phyloP scores from a whole-genome alignment of 169 alveolate species.

The Plasmodium blacklocki region DNA sequence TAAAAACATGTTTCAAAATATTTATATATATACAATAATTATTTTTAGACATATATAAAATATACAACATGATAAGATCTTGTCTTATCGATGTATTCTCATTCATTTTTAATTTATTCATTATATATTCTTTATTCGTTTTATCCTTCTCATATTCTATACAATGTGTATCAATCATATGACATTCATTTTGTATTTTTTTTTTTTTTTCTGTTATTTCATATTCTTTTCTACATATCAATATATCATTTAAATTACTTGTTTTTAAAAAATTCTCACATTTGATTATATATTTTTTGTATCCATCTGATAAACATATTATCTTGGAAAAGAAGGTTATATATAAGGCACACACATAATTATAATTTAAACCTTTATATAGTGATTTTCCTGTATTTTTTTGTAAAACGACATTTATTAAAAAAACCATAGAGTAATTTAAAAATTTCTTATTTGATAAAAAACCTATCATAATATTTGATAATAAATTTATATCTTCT shows the following conservation, averaged over 20 bases:
- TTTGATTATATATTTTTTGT: neutral
- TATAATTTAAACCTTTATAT: constrained; percentile 28
- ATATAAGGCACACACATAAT: constrained; percentile 27
- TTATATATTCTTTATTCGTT: neutral
- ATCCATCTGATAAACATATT: constrained; percentile 13
- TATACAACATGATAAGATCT: constrained; percentile 38
- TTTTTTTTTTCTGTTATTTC: neutral
- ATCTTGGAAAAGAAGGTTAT: constrained; percentile 31
- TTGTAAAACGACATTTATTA: constrained; percentile 45
- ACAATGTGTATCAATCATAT: neutral
- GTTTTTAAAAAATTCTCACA: neutral
- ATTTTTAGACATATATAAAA: constrained; percentile 17
- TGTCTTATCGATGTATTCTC: constrained; percentile 19
- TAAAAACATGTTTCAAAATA: constrained; percentile 25
- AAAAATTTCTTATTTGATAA: constrained; percentile 27
- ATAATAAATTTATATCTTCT: constrained; percentile 40
- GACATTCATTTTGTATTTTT: neutral
- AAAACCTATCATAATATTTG: constrained; percentile 39
- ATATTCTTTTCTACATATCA: neutral
- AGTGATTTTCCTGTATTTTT: constrained; percentile 20
- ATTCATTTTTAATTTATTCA: neutral
- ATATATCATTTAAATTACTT: neutral
- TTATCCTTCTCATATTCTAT: neutral
- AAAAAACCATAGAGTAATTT: constrained; percentile 45
- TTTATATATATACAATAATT: constrained; percentile 36